These are phyloP conservation scores for Suillus alpinus DNA, from an alignment of 768 basidiomycete genomes.

Conservation along the genomic window DNA sequence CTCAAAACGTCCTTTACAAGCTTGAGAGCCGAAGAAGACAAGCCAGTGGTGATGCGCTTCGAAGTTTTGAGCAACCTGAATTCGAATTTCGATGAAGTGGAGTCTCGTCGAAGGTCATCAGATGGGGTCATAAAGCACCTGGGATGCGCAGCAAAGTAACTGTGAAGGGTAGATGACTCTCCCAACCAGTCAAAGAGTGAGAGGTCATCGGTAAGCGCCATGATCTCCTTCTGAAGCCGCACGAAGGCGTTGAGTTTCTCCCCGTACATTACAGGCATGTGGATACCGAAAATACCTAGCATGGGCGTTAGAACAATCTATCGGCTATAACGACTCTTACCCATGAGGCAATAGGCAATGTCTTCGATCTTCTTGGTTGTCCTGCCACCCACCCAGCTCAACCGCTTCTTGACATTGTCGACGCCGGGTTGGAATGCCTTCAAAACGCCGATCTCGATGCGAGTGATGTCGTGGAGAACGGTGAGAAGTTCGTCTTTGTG, in stretches of 20 bases:
- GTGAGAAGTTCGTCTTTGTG: not conserved
- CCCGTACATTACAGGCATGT: conserved; percentile 29
- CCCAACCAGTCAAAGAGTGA: conserved; percentile 25
- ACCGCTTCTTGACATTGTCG: conserved; percentile 21
- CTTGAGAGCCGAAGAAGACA: conserved; percentile 15
- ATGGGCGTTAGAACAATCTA: conserved; percentile 6
- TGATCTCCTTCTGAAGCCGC: conserved; percentile 27
- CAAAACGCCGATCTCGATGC: conserved; percentile 20
- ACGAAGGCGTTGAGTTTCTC: conserved; percentile 25
- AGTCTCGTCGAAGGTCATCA: not conserved
- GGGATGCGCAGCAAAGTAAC: conserved; percentile 23
- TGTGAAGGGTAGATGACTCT: conserved; percentile 21
- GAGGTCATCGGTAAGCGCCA: conserved; percentile 19
- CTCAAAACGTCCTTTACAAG: conserved; percentile 18
- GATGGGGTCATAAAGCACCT: conserved; percentile 14
- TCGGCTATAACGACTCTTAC: not conserved
- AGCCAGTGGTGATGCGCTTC: conserved; percentile 10
- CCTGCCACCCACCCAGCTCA: conserved; percentile 27
- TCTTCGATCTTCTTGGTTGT: conserved; percentile 15
- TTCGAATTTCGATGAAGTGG: conserved; percentile 3
- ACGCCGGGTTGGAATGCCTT: conserved; percentile 23
- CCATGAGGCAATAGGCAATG: conserved; percentile 7
- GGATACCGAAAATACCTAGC: conserved; percentile 23
- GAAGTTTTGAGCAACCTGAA: conserved; percentile 9
- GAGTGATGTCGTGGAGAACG: conserved; percentile 2